Evolutionary conservation across 2,329 filamentous ascomycete species (phyloP).

Genomic region (Ilyonectria mors-panacis): DNA sequence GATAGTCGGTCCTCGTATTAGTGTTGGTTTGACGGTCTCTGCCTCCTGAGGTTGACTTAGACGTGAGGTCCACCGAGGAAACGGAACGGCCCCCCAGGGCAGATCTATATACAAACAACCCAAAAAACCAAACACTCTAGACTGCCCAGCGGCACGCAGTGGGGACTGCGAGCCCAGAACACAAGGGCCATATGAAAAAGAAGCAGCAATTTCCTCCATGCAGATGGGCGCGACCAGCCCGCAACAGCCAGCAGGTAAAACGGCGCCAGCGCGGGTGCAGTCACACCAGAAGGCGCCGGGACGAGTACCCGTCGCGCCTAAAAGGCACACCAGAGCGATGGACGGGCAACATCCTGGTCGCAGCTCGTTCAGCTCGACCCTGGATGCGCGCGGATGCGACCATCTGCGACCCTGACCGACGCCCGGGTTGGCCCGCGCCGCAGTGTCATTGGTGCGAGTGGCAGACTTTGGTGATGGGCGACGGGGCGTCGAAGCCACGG

Average conservation of each 20-base stretch:
- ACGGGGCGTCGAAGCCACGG: neutral
- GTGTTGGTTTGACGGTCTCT: too few species aligned
- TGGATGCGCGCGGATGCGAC: neutral
- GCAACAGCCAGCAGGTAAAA: neutral
- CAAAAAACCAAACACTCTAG: neutral
- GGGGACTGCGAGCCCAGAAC: neutral
- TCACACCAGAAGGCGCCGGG: neutral
- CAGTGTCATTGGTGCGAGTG: neutral
- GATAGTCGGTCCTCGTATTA: neutral
- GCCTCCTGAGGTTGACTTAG: neutral
- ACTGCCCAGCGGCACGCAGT: neutral
- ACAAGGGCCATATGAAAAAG: neutral
- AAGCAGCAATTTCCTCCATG: neutral
- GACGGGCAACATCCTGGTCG: slow-evolving; percentile 2
- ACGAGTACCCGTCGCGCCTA: neutral
- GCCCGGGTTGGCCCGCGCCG: neutral
- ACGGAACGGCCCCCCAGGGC: neutral
- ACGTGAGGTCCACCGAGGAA: neutral
- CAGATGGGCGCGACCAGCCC: neutral
- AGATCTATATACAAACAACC: slow-evolving; percentile 3
- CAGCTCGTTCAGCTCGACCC: slow-evolving; percentile 15
- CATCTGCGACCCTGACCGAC: neutral
- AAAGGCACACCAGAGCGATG: neutral
- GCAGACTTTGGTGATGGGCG: neutral
- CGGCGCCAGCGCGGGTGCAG: neutral